A percentile compares a stretch with the other conserved stretches of the same genome.
These are phyloP conservation scores for Cyclostephanos invisitatus DNA, from an alignment of 108 stramenopile species.

Conservation along the genomic window DNA sequence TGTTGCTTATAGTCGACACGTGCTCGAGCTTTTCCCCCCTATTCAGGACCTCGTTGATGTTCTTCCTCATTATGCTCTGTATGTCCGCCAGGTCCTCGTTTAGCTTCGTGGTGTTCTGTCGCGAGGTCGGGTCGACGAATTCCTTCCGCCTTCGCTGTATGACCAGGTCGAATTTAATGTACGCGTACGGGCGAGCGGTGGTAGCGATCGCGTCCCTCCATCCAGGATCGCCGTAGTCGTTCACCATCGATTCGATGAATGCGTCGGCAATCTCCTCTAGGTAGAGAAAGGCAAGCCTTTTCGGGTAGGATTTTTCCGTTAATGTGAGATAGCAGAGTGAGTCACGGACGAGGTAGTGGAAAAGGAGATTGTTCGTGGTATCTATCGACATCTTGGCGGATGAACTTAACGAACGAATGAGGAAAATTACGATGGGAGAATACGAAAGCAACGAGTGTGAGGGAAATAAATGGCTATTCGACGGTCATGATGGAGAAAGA, in stretches of 20 bases:
- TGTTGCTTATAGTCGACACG: constrained; percentile 70
- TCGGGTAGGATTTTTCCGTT: constrained; percentile 90
- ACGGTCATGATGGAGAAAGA: too few species aligned
- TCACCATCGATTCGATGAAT: constrained; percentile 77
- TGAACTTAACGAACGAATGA: constrained; percentile 19
- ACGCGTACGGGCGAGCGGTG: constrained; percentile 91
- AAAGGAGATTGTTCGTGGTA: constrained; percentile 61
- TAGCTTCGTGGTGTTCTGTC: constrained; percentile 81
- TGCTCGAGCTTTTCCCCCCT: constrained; percentile 89
- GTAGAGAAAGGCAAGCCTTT: constrained; percentile 94
- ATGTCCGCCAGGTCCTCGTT: constrained; percentile 96
- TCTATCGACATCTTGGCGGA: constrained; percentile 75
- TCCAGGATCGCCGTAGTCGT: constrained; percentile 78
- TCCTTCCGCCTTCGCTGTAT: constrained; percentile 94
- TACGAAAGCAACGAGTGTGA: background rate
- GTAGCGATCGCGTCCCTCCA: constrained; percentile 68
- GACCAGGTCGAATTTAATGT: constrained; percentile 88
- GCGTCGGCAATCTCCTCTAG: constrained; percentile 90
- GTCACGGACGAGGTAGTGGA: constrained; percentile 89
- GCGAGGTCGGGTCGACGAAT: constrained; percentile 86
- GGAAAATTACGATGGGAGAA: background rate
- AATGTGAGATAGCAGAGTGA: constrained; percentile 75
- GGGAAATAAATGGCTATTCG: too few species aligned
- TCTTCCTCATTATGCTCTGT: constrained; percentile 95
- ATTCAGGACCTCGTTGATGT: constrained; percentile 89